Conservation (phyloP, 176 grass and related monocot genomes). For the Ampelocalamus luodianensis region DNA sequence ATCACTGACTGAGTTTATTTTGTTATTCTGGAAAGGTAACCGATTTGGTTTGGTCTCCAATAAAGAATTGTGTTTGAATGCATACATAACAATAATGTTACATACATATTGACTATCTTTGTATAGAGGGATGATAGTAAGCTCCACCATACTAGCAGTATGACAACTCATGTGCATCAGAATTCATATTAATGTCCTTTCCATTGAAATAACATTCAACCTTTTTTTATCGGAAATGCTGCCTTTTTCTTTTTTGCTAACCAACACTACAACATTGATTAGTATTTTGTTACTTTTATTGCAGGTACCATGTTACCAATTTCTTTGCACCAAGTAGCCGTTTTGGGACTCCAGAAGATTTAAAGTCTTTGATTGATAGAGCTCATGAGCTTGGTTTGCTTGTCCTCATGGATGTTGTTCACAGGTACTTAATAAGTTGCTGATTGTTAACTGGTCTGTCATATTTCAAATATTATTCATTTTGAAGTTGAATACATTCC, state of each 20-base stretch:
- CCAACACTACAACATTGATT: not conserved
- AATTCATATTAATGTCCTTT: not conserved
- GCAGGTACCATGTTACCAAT: constrained; percentile 98
- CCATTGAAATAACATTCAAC: not conserved
- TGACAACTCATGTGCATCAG: not conserved
- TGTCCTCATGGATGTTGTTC: constrained; percentile 99
- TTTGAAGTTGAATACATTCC: not conserved
- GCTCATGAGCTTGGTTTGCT: constrained; percentile 93
- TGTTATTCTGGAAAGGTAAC: constrained; percentile 3
- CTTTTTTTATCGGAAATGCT: not conserved
- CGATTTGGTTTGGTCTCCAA: constrained; percentile 12
- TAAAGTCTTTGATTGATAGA: constrained; percentile 96
- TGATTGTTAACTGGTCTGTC: constrained; percentile 4
- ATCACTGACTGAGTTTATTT: not conserved
- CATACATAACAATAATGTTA: not conserved
- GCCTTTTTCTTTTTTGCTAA: not conserved
- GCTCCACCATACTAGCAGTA: constrained; percentile 21
- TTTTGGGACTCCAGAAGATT: constrained; percentile 94
- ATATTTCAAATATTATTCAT: constrained; percentile 1
- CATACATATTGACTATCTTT: constrained; percentile 15
- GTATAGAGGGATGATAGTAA: not conserved
- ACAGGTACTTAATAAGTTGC: constrained; percentile 62
- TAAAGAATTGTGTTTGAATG: not conserved
- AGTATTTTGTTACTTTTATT: constrained; percentile 46
- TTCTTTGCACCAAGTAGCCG: constrained; percentile 98